Evolutionary conservation across 2,329 filamentous ascomycete genomes (phyloP), one percentile per base, ranked within the genome.

Genomic region (Colletotrichum karsti): DNA sequence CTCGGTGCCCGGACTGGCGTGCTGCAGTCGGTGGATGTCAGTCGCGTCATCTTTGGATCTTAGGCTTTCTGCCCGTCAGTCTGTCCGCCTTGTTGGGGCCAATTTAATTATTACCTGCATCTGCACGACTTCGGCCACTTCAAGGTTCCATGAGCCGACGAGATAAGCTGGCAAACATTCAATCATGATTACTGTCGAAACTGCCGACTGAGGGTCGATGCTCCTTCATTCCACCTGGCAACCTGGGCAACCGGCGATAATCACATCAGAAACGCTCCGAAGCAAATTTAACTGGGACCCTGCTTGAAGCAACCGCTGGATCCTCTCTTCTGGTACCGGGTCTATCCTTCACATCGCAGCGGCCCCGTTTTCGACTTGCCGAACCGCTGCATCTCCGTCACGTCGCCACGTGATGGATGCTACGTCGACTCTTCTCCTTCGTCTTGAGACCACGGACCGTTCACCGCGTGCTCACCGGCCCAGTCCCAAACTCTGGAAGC

Each of bases 241-340:
- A 53, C 51, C 2, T 20, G 18, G 51, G 51, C 33, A 35, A 24
- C 51, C 18, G 8, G 15, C 42, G 10, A 46, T 12, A 54, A 54
- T 54, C 51, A 55, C 33, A 55, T 39, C 51, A 55, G 33, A 55
- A 55, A 55, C 51, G 13, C 51, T 39, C 20, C 51, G 51, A 55
- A 37, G 51, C 33, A 55, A 5, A 24, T 55, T 22, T 39, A 15
- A 26, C 28, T 39, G 51, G n/a, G 30, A 18, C n/a, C 51, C 33
- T 37, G 18, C 24, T 54, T 55, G 51, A 20, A 35, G 8, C 48
- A 50, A 10, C 46, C 24, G 28, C 28, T 15, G n/a, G 12, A 15
- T 20, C 28, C 28, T 33, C 15, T 35, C n/a, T n/a, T n/a, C 28
- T 30, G 12, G 28, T 50, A 13, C 44, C 15, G 44, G 13, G 44